Evolutionary conservation across 257 asterid genomes (phyloP), one percentile per base, ranked within the genome.

Genomic region (Lycium barbarum): DNA sequence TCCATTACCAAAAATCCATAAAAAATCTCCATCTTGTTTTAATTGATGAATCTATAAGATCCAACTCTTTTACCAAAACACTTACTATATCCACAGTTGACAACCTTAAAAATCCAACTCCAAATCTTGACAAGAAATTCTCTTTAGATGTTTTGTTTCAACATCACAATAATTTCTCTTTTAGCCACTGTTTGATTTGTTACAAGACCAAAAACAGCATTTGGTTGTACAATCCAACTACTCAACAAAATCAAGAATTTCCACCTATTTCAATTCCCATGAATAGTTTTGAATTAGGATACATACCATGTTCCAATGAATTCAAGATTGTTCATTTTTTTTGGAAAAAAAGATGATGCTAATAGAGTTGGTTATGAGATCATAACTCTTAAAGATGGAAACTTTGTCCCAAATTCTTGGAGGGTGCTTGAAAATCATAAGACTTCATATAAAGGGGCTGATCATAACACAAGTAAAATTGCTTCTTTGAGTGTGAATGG

Each of bases 321-420:
- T 65, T 65, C 72, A 65, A 65, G 43, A 11, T 65, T 65, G 72
- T 65, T 65, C 72, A 65, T 65, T 38, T 12, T 65, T 65, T 65
- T 26, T 65, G 43, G 72, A 38, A 0, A 65, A 26, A 11, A 65
- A 65, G 18, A 26, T 65, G 72, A 26, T 3, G 45, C 4, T 40
- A 40, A 40, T 7, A 65, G 14, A 26, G 72, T 65, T 65, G 72
- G 43, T 26, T 65, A 65, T 65, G 72, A 65, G 72, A 65, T 26
- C 26, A 26, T 65, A 65, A 26, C 43, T 65, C 72, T 65, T 65
- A 65, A 65, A 65, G 72, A 65, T 65, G 43, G 35, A 9, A 26
- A 12, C 18, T 26, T 11, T 65, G 43, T 65, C 17, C 72, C 72
- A 65, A 26, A 0, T 65, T 11, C 43, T 65, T 65, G 72, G 72